Conservation (phyloP, 768 basidiomycete genomes). For the Leccinum boreale region DNA sequence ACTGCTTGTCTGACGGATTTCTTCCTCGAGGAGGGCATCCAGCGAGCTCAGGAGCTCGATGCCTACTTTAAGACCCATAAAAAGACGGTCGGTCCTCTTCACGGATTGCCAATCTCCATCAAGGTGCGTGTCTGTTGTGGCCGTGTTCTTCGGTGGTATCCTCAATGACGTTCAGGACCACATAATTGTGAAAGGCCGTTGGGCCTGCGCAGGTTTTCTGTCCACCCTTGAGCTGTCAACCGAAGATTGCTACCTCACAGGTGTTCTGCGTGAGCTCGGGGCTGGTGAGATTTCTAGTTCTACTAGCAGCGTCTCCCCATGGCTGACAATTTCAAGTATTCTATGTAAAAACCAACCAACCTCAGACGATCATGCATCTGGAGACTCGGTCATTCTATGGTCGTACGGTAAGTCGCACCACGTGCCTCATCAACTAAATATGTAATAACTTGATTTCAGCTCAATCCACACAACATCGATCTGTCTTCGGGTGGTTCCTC, state of each 20-base stretch:
- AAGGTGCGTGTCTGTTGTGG: conserved; percentile 29
- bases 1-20: conserved; percentile 39
- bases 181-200: conserved; percentile 39
- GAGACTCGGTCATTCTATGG: conserved; percentile 34
- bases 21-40: conserved; percentile 42
- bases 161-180: conserved; percentile 31
- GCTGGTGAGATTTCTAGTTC: conserved; percentile 30
- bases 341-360: conserved; percentile 43
- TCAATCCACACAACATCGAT: conserved; percentile 44
- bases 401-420: conserved; percentile 20
- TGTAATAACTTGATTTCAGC: conserved; percentile 18
- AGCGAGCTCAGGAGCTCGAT: conserved; percentile 41
- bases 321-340: conserved; percentile 28
- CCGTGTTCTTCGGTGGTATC: not conserved
- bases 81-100: conserved; percentile 40
- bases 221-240: conserved; percentile 22
- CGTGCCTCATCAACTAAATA: not conserved
- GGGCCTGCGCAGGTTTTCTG: conserved; percentile 36
- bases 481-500: conserved; percentile 50
- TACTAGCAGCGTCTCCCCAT: not conserved
- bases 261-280: conserved; percentile 39
- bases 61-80: conserved; percentile 37
- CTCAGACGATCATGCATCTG: conserved; percentile 42
- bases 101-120: conserved; percentile 39
- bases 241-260: conserved; percentile 29